phyloP scores from a whole-genome alignment of 805 yeast species.

The Kazachstania bromeliacearum region DNA sequence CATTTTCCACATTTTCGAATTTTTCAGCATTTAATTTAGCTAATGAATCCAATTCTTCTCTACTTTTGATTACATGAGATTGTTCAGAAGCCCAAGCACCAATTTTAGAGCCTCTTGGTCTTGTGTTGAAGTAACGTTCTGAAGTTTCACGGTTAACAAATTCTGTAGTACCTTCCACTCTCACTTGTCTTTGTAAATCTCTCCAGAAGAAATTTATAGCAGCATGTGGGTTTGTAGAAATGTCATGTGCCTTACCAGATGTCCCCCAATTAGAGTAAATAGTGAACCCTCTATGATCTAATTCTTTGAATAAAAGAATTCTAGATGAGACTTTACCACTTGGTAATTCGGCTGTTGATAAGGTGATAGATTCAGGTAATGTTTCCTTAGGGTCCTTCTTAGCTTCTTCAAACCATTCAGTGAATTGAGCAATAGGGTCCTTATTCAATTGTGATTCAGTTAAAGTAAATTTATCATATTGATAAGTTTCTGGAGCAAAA shows the following conservation, averaged over 20 bases:
- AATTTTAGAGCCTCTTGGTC: conserved; percentile 87
- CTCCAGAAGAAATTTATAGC: conserved; percentile 90
- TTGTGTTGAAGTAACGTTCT: conserved; percentile 66
- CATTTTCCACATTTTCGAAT: conserved; percentile 51
- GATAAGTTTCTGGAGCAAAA: conserved; percentile 83
- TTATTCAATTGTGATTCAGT: conserved; percentile 41
- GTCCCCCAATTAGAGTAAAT: conserved; percentile 87
- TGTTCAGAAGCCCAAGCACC: conserved; percentile 98
- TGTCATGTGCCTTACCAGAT: conserved; percentile 72
- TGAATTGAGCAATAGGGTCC: conserved; percentile 72
- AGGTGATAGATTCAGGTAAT: conserved; percentile 74
- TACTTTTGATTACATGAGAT: conserved; percentile 44
- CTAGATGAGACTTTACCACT: conserved; percentile 85
- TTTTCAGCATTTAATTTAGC: conserved; percentile 41
- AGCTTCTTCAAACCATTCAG: conserved; percentile 79
- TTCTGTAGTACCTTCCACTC: conserved; percentile 82
- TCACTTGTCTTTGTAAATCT: conserved; percentile 78
- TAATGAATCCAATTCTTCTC: conserved; percentile 54
- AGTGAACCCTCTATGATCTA: conserved; percentile 76
- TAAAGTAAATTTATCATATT: conserved; percentile 62
- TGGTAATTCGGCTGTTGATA: conserved; percentile 85
- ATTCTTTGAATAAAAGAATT: conserved; percentile 77
- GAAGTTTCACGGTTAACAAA: conserved; percentile 63
- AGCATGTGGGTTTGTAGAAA: conserved; percentile 64
- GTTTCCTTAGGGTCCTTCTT: conserved; percentile 40